Evolutionary conservation across 2,329 filamentous ascomycete species (phyloP).

Genomic region (Pyrenophora tritici-repentis): DNA sequence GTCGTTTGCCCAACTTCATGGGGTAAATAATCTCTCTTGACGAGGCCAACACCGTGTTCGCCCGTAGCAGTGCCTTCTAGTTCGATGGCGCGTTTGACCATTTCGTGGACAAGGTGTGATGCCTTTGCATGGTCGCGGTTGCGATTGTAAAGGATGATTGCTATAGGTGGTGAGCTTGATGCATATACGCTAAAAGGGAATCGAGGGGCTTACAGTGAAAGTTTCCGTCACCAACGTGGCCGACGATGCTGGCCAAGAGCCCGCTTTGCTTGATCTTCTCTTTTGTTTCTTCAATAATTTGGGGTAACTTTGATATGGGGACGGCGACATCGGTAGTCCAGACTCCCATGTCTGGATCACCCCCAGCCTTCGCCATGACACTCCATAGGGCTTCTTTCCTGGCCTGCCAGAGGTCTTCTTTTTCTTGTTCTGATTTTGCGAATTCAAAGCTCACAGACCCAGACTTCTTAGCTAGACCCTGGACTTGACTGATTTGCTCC

Average conservation of each 20-base stretch:
- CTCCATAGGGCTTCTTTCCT: constrained; percentile 77
- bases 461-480: constrained; percentile 61
- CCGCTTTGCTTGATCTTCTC: constrained; percentile 66
- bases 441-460: constrained; percentile 73
- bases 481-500: constrained; percentile 75
- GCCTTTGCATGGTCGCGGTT: constrained; percentile 69
- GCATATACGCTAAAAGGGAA: not conserved
- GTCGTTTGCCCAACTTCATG: constrained; percentile 76
- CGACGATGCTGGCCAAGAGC: constrained; percentile 68
- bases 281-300: constrained; percentile 79
- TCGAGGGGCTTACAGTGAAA: constrained; percentile 62
- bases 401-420: constrained; percentile 73
- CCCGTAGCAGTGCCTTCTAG: constrained; percentile 85
- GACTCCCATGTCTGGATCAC: constrained; percentile 63
- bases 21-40: constrained; percentile 81
- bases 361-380: constrained; percentile 67
- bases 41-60: constrained; percentile 81
- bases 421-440: constrained; percentile 66
- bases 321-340: constrained; percentile 86
- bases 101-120: constrained; percentile 74
- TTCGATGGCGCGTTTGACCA: constrained; percentile 85
- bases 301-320: constrained; percentile 70
- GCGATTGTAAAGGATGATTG: constrained; percentile 66
- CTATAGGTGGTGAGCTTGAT: constrained; percentile 39
- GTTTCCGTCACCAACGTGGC: constrained; percentile 76